Evolutionary conservation across 305 asterid species (phyloP), one percentile per base, ranked within the genome.

Genomic region (Rubia tinctorum): DNA sequence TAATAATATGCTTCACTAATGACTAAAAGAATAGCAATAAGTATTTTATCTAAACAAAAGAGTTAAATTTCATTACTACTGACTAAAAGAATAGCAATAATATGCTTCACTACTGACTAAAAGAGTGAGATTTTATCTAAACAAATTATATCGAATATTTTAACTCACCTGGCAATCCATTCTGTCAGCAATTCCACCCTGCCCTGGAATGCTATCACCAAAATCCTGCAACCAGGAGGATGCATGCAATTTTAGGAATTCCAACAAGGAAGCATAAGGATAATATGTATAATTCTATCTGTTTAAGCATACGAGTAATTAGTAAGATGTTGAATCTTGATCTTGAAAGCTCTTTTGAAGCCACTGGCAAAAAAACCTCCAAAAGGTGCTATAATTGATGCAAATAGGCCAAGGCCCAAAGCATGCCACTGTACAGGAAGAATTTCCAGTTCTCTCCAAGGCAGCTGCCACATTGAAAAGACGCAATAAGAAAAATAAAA

Each of bases 291-390:
- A 71, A 22, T 70, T 61, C 45, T 66, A 43, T 47, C 71, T 40
- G 43, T 23, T 40, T 18, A 45, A 15, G 34, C 11, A n/a, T 17
- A 42, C 14, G 47, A 47, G 10, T 45, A 55, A 77, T 34, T n/a
- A 59, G 69, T 58, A 67, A 55, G 51, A 58, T 22, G 69, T 53
- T 71, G 60, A 75, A 84, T 78, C 96, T 95, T 95, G 83, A 95
- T 86, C 80, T 95, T 92, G 87, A 95, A 95, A 81, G 99, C 99
- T 78, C 99, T 84, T 87, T 95, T 92, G 76, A 95, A 94, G 66
- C 99, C 98, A 82, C 99, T 95, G 43, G 99, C 99, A 15, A 95
- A 95, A 79, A 95, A 95, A 74, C 99, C 99, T 73, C 99, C 99
- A 79, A 95, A 95, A 72, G 99, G 99, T 62, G 97, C 99, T 68